These are phyloP conservation scores for Ormosia semicastrata DNA, from an alignment of 306 rosid species.

Conservation along the genomic window DNA sequence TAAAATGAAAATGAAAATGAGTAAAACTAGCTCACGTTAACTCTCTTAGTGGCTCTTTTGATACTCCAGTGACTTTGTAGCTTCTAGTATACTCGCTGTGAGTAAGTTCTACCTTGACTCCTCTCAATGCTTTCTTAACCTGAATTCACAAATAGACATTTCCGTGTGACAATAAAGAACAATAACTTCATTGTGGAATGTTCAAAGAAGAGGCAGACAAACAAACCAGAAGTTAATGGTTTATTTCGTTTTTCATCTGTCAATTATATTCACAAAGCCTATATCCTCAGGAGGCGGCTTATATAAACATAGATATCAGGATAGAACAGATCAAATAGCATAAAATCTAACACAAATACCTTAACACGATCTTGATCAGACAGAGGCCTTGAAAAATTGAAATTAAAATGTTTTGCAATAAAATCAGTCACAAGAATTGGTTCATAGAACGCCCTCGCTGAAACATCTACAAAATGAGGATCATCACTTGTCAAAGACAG, in stretches of 20 bases:
- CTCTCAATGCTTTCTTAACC: constrained; percentile 56
- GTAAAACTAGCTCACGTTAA: constrained; percentile 46
- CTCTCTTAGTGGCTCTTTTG: constrained; percentile 41
- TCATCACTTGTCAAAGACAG: neutral
- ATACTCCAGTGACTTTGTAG: constrained; percentile 44
- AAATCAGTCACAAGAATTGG: constrained; percentile 44
- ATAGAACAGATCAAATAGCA: neutral
- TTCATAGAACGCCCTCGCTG: constrained; percentile 70
- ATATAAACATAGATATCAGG: too few species aligned
- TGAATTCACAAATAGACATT: neutral
- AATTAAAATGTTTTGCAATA: constrained; percentile 29
- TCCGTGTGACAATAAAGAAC: neutral
- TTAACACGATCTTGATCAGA: constrained; percentile 54
- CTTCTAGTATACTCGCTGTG: constrained; percentile 12
- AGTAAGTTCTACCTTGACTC: constrained; percentile 39
- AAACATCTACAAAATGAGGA: constrained; percentile 57
- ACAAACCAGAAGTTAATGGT: neutral
- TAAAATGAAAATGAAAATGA: neutral
- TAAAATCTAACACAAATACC: constrained; percentile 38
- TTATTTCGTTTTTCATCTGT: neutral
- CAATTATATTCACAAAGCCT: neutral
- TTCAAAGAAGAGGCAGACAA: neutral
- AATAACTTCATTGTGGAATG: neutral
- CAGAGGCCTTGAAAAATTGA: constrained; percentile 34
- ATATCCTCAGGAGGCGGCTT: neutral